Conservation (phyloP, 2,329 filamentous ascomycete species). For the Fusarium sp. region DNA sequence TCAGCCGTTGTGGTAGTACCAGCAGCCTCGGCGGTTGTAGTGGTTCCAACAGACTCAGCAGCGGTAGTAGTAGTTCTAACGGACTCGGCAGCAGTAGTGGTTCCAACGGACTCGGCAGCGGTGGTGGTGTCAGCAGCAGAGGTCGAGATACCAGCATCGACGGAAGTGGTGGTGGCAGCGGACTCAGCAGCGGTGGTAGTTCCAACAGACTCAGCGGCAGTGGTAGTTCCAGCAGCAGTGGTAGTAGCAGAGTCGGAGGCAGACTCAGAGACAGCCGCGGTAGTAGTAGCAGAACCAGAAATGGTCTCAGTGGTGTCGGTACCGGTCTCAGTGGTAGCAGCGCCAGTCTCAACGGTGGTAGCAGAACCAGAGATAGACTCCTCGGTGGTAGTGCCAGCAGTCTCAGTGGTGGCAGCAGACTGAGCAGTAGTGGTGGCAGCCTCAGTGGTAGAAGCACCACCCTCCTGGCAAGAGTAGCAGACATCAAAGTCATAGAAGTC, state of each 20-base stretch:
- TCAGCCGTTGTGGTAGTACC: not conserved
- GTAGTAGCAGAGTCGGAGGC: too few species aligned
- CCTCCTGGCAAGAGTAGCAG: conserved; percentile 18
- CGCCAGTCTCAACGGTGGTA: not conserved
- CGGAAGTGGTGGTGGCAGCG: not conserved
- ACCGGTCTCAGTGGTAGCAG: not conserved
- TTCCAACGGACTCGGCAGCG: not conserved
- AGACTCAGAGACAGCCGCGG: too few species aligned
- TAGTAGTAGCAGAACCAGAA: too few species aligned
- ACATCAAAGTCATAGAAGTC: not conserved
- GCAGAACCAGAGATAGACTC: not conserved
- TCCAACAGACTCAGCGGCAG: too few species aligned
- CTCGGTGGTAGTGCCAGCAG: not conserved
- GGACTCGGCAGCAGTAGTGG: not conserved
- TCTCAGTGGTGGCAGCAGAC: not conserved
- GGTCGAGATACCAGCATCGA: not conserved
- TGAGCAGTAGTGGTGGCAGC: conserved; percentile 1
- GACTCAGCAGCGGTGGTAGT: not conserved
- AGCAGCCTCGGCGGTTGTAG: not conserved
- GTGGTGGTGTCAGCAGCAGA: not conserved
- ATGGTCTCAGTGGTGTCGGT: not conserved
- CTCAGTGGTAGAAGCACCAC: conserved; percentile 7
- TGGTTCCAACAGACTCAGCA: conserved; percentile 4
- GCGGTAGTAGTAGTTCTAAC: not conserved
- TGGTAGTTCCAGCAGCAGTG: too few species aligned